Evolutionary conservation across 2,329 filamentous ascomycete species (phyloP).

Genomic region (Nemania sp.): DNA sequence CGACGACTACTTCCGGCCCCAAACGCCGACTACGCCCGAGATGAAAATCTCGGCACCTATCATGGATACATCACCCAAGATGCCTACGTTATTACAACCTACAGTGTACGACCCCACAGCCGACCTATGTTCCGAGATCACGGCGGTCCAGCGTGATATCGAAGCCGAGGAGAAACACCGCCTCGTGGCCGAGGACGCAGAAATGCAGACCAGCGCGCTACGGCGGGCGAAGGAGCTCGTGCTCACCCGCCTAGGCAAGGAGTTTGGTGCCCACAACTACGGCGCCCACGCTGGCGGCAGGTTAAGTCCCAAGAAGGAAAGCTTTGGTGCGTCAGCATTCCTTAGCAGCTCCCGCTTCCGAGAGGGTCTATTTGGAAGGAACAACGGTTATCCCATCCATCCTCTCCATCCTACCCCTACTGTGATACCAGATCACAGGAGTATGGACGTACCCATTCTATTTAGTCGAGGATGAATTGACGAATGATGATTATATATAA

Average conservation of each 20-base stretch:
- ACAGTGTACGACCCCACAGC: slow-evolving; percentile 66
- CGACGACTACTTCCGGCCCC: slow-evolving; percentile 51
- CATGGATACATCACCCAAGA: slow-evolving; percentile 59
- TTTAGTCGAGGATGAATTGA: slow-evolving; percentile 58
- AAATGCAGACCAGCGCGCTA: slow-evolving; percentile 66
- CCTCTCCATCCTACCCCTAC: slow-evolving; percentile 34
- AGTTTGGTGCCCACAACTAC: slow-evolving; percentile 56
- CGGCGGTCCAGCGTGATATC: slow-evolving; percentile 69
- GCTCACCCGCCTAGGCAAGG: slow-evolving; percentile 67
- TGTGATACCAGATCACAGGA: slow-evolving; percentile 52
- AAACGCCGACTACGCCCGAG: slow-evolving; percentile 45
- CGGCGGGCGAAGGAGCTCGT: slow-evolving; percentile 71
- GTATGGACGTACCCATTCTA: slow-evolving; percentile 70
- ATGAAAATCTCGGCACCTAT: slow-evolving; percentile 63
- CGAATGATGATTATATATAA: slow-evolving; percentile 27
- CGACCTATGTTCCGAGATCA: slow-evolving; percentile 61
- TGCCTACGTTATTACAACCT: slow-evolving; percentile 66
- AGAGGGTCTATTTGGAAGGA: slow-evolving; percentile 58
- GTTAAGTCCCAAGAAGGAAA: slow-evolving; percentile 46
- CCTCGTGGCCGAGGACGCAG: slow-evolving; percentile 68
- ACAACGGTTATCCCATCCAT: slow-evolving; percentile 29
- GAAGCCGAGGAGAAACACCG: slow-evolving; percentile 68
- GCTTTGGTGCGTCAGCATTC: slow-evolving; percentile 50
- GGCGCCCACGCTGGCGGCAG: slow-evolving; percentile 47
- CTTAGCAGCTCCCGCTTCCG: slow-evolving; percentile 55